A percentile compares a stretch with the other conserved stretches of the same genome.
phyloP scores from a whole-genome alignment of 1,284 basidiomycete genomes.

The Ganoderma resinaceum region DNA sequence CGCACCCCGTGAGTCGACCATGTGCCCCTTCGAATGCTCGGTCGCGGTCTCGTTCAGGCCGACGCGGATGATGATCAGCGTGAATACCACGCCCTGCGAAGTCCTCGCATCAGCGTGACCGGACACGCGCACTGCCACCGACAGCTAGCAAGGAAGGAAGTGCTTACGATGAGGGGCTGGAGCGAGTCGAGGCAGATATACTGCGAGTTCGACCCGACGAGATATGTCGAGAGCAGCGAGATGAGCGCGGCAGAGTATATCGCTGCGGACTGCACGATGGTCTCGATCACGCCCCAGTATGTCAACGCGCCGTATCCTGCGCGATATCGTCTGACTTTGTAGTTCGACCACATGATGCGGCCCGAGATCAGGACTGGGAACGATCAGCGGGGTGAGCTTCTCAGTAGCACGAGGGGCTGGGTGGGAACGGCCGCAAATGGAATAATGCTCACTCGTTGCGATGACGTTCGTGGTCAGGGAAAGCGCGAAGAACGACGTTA shows the following conservation, averaged over 20 bases:
- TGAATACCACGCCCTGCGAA: slow-evolving; percentile 29
- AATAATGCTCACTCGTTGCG: slow-evolving; percentile 16
- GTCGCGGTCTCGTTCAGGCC: slow-evolving; percentile 26
- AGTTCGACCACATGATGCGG: slow-evolving; percentile 23
- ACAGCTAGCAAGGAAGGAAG: background rate
- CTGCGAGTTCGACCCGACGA: slow-evolving; percentile 28
- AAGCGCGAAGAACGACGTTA: slow-evolving; percentile 20
- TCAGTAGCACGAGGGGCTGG: background rate
- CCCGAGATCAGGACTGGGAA: slow-evolving; percentile 18
- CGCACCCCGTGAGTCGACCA: slow-evolving; percentile 11
- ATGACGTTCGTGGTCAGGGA: slow-evolving; percentile 27
- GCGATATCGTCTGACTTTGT: slow-evolving; percentile 11
- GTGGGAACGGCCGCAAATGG: background rate
- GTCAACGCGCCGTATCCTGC: slow-evolving; percentile 4
- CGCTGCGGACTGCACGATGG: slow-evolving; percentile 30
- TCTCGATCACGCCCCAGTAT: slow-evolving; percentile 29
- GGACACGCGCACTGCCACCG: background rate
- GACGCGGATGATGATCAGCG: slow-evolving; percentile 33
- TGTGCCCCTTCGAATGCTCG: slow-evolving; percentile 19
- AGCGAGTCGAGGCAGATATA: slow-evolving; percentile 29
- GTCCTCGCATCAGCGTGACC: background rate
- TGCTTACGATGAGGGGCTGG: slow-evolving; percentile 30
- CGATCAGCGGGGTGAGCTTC: background rate
- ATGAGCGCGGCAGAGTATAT: slow-evolving; percentile 31
- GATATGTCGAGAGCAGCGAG: slow-evolving; percentile 28